Conservation (phyloP, 2,329 filamentous ascomycete species). For the Orbilia blumenaviensis region DNA sequence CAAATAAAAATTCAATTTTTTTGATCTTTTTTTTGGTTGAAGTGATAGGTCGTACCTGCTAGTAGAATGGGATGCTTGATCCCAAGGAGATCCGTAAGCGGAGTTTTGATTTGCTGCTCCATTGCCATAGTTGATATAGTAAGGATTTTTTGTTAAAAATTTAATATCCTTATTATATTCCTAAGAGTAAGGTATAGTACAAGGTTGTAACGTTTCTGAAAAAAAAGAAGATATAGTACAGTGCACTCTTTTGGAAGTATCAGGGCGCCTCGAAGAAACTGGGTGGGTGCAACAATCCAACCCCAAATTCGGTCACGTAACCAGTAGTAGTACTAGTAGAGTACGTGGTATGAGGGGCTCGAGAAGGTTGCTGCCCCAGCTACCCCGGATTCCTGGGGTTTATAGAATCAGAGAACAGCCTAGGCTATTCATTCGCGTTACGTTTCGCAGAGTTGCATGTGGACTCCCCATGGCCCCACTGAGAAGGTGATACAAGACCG, state of each 20-base stretch:
- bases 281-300: too few relatives aligned
- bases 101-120: conserved; percentile 70
- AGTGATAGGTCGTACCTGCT: conserved; percentile 69
- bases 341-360: neutral
- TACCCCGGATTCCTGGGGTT: conserved; percentile 33
- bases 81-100: conserved; percentile 78
- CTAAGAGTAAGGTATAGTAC: too few relatives aligned
- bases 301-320: too few relatives aligned
- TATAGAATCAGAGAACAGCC: conserved; percentile 30
- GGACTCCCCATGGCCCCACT: neutral
- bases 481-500: conserved; percentile 36
- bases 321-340: too few relatives aligned
- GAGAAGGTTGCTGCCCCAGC: neutral
- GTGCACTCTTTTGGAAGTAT: too few relatives aligned
- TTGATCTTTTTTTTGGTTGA: too few relatives aligned
- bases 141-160: neutral
- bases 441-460: conserved; percentile 26
- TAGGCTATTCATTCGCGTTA: conserved; percentile 36
- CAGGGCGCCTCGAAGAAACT: too few relatives aligned
- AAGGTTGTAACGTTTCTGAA: too few relatives aligned
- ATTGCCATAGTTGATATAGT: conserved; percentile 15
- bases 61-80: conserved; percentile 91
- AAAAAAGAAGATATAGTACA: too few relatives aligned
- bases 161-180: neutral
- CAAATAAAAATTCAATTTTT: neutral